A percentile compares a stretch with the other conserved stretches of the same genome.
Conservation (phyloP, 805 yeast genomes). For the Yarrowia sp. region DNA sequence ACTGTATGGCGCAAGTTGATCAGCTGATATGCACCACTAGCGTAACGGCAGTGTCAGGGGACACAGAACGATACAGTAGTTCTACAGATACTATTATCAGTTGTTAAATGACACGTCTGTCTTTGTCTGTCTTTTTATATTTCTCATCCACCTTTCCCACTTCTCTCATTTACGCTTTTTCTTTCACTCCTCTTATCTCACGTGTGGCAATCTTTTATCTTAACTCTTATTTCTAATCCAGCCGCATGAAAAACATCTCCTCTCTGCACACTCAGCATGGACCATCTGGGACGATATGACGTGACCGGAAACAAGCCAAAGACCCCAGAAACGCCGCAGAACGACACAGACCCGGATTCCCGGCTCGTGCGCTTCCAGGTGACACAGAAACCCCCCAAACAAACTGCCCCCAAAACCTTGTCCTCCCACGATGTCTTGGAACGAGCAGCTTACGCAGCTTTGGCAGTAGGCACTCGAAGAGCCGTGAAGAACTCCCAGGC, state of each 20-base stretch:
- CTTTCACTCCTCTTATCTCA: neutral
- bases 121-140: too few relatives aligned
- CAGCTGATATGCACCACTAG: too few relatives aligned
- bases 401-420: neutral
- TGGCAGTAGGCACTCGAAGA: neutral
- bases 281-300: conserved; percentile 16
- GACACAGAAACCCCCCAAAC: neutral
- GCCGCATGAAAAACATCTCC: conserved; percentile 18
- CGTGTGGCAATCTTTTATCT: conserved; percentile 6
- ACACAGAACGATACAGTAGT: too few relatives aligned
- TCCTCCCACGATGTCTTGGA: conserved; percentile 6
- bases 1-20: too few relatives aligned
- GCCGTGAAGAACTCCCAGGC: neutral
- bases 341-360: neutral
- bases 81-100: too few relatives aligned
- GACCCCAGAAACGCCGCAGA: neutral
- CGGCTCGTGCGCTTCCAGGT: conserved; percentile 17
- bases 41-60: too few relatives aligned
- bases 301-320: neutral
- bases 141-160: too few relatives aligned
- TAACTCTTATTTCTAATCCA: conserved; percentile 18
- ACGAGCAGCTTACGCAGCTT: conserved; percentile 1
- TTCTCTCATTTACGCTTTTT: too few relatives aligned
- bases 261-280: conserved; percentile 22
- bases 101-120: too few relatives aligned